Evolutionary conservation across 768 basidiomycete genomes (phyloP).

Genomic region (Melanogaster broomeanus): DNA sequence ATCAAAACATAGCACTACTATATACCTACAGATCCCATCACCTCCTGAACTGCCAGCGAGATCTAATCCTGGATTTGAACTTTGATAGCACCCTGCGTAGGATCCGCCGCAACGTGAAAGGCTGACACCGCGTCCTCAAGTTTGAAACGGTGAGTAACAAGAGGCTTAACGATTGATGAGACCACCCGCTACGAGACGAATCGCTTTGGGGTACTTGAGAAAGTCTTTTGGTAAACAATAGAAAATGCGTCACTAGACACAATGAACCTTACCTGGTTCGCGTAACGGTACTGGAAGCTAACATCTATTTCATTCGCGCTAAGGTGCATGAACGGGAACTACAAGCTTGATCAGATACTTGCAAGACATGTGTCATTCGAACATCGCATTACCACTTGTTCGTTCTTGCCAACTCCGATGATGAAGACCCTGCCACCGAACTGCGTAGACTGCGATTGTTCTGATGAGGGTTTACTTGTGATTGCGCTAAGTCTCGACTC

Average conservation of each 20-base stretch:
- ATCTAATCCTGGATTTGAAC: slow-evolving; percentile 60
- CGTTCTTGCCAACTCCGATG: slow-evolving; percentile 68
- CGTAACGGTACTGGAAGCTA: slow-evolving; percentile 68
- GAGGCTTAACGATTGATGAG: slow-evolving; percentile 72
- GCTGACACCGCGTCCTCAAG: slow-evolving; percentile 76
- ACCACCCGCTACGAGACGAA: slow-evolving; percentile 75
- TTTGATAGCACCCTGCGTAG: slow-evolving; percentile 66
- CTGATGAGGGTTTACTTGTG: not conserved
- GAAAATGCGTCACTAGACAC: not conserved
- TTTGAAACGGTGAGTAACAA: slow-evolving; percentile 75
- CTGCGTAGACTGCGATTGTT: slow-evolving; percentile 47
- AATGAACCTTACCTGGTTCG: slow-evolving; percentile 48
- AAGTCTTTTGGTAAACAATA: not conserved
- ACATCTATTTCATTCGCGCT: slow-evolving; percentile 72
- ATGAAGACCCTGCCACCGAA: slow-evolving; percentile 72
- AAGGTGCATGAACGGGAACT: slow-evolving; percentile 76
- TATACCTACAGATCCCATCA: not conserved
- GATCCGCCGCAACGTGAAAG: slow-evolving; percentile 76
- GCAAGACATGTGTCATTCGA: not conserved
- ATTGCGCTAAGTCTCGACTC: slow-evolving; percentile 17
- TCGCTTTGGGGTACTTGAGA: slow-evolving; percentile 76
- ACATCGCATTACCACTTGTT: slow-evolving; percentile 47
- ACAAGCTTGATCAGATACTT: not conserved
- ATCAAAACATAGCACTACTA: not conserved
- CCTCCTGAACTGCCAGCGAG: not conserved